Conservation (phyloP, 2,329 filamentous ascomycete genomes). For the Epichloe brachyelytri region DNA sequence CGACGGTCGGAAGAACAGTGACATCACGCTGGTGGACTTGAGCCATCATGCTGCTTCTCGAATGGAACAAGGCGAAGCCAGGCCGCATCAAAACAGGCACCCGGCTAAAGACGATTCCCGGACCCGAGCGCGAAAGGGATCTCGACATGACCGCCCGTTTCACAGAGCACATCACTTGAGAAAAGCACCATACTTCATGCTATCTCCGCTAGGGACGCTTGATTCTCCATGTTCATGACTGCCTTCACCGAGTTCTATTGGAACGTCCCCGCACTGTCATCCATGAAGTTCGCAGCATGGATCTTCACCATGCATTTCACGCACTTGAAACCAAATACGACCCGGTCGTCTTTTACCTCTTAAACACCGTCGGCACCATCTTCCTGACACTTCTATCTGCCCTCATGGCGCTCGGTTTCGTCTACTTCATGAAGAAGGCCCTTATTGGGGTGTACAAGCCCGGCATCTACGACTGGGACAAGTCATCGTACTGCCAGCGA, state of each 20-base stretch:
- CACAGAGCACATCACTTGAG: conserved; percentile 24
- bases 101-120: conserved; percentile 2
- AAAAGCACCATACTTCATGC: conserved; percentile 35
- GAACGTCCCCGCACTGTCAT: conserved; percentile 34
- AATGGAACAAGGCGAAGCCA: conserved; percentile 3
- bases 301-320: conserved; percentile 14
- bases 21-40: conserved; percentile 12
- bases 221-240: conserved; percentile 33
- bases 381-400: conserved; percentile 29
- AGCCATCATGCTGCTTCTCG: not conserved
- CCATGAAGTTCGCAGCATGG: conserved; percentile 31
- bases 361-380: conserved; percentile 27
- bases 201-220: conserved; percentile 33
- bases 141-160: conserved; percentile 42
- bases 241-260: conserved; percentile 36
- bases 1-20: conserved; percentile 14
- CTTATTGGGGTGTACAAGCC: conserved; percentile 36
- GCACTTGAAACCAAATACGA: conserved; percentile 14
- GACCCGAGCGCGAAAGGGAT: conserved; percentile 6
- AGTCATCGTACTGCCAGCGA: conserved; percentile 42
- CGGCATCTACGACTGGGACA: conserved; percentile 45
- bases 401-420: conserved; percentile 27
- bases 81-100: not conserved
- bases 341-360: conserved; percentile 25
- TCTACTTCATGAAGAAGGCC: conserved; percentile 36